Conservation (phyloP, 371 early-diverging fungal genomes). For the Mortierella sp. region DNA sequence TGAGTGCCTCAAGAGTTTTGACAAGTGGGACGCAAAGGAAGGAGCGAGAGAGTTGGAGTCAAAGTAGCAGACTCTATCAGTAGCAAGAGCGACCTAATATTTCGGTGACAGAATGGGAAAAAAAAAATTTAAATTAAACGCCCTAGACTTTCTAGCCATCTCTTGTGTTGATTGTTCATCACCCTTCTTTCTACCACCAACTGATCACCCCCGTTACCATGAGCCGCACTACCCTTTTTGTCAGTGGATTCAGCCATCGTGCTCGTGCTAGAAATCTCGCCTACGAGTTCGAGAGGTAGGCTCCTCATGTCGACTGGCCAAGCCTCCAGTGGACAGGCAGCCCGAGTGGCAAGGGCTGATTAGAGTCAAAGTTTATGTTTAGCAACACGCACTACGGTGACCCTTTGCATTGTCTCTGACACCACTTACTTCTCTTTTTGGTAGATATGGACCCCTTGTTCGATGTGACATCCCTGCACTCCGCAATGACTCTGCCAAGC, state of each 20-base stretch:
- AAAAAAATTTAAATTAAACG: no score
- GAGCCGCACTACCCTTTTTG: conserved; percentile 64
- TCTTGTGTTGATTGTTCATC: no score
- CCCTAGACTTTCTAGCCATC: neutral
- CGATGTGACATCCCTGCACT: conserved; percentile 90
- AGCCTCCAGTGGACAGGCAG: neutral
- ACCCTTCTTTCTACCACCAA: neutral
- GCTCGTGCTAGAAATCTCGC: conserved; percentile 84
- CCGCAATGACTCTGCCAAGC: conserved; percentile 65
- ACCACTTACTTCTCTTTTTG: neutral
- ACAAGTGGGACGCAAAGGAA: no score
- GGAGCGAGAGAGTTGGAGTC: no score
- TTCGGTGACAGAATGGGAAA: no score
- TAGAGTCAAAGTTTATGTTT: no score
- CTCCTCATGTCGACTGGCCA: neutral
- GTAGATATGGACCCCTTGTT: conserved; percentile 82
- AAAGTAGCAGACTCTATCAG: no score
- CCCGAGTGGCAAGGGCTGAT: no score
- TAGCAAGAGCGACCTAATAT: no score
- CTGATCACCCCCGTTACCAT: neutral
- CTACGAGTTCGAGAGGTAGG: conserved; percentile 86
- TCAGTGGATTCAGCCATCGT: conserved; percentile 76
- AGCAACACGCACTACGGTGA: neutral
- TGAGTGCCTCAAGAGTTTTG: no score
- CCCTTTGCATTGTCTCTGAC: neutral